Evolutionary conservation across 768 basidiomycete species (phyloP).

Genomic region (Panellus pusillus): DNA sequence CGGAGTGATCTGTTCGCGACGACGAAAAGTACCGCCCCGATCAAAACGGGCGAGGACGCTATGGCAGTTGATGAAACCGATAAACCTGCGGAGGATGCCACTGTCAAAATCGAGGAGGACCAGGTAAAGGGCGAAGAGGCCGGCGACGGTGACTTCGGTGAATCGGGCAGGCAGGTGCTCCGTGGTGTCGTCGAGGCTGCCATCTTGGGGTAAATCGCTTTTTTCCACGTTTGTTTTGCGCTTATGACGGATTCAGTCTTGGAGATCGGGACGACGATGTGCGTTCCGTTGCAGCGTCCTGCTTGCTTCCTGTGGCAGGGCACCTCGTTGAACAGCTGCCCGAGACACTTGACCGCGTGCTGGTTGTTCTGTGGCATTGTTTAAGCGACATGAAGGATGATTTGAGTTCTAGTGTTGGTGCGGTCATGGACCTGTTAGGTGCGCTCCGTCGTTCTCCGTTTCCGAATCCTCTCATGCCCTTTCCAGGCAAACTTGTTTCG

Average conservation of each 20-base stretch:
- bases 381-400: slow-evolving; percentile 94
- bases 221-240: slow-evolving; percentile 1
- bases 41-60: neutral
- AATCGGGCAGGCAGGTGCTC: slow-evolving; percentile 58
- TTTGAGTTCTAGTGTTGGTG: slow-evolving; percentile 91
- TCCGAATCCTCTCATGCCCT: neutral
- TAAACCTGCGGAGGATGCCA: neutral
- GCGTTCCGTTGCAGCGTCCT: slow-evolving; percentile 90
- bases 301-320: slow-evolving; percentile 82
- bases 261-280: slow-evolving; percentile 95
- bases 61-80: slow-evolving; percentile 21
- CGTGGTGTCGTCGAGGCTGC: slow-evolving; percentile 87
- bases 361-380: slow-evolving; percentile 89
- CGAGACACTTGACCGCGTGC: slow-evolving; percentile 67
- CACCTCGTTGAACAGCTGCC: slow-evolving; percentile 77
- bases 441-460: slow-evolving; percentile 18
- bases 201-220: slow-evolving; percentile 72
- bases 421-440: slow-evolving; percentile 98
- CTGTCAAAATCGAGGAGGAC: slow-evolving; percentile 14
- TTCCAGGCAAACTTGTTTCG: slow-evolving; percentile 76
- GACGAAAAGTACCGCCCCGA: slow-evolving; percentile 17
- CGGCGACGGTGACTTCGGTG: slow-evolving; percentile 30
- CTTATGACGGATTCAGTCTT: slow-evolving; percentile 48
- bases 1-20: slow-evolving; percentile 76
- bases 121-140: slow-evolving; percentile 34